Conservation (phyloP, 2,329 filamentous ascomycete species). For the Curvularia hawaiiensis region DNA sequence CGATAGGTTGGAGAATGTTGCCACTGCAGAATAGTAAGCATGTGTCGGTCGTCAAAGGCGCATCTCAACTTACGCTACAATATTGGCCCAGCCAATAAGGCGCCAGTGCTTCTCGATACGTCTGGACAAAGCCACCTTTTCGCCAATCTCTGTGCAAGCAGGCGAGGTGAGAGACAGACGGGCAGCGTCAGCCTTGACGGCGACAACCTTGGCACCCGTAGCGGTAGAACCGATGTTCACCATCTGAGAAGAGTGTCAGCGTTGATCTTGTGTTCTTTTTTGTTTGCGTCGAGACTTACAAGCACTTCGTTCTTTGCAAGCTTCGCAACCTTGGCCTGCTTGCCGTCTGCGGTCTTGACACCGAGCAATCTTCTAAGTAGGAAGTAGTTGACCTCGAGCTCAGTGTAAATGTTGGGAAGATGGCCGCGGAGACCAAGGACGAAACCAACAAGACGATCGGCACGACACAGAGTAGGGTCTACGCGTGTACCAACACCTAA, state of each 20-base stretch:
- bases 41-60: neutral
- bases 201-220: constrained; percentile 94
- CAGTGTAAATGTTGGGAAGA: constrained; percentile 95
- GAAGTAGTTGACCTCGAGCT: constrained; percentile 98
- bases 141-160: constrained; percentile 94
- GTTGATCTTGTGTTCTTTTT: neutral
- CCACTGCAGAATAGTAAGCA: constrained; percentile 39
- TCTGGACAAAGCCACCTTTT: constrained; percentile 95
- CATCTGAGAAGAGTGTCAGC: constrained; percentile 61
- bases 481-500: constrained; percentile 92
- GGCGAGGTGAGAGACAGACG: constrained; percentile 92
- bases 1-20: constrained; percentile 46
- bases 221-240: constrained; percentile 99
- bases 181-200: constrained; percentile 96
- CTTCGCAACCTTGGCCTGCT: constrained; percentile 99
- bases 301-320: constrained; percentile 97
- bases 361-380: constrained; percentile 90
- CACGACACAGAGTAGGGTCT: constrained; percentile 96
- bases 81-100: constrained; percentile 51
- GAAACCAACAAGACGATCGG: constrained; percentile 97
- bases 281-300: constrained; percentile 21
- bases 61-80: constrained; percentile 47
- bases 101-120: constrained; percentile 99
- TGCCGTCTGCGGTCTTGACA: constrained; percentile 97
- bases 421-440: constrained; percentile 93